Evolutionary conservation across 1,139 yeast species (phyloP).

Genomic region (Hyphopichia wangnamkhiaoensis): DNA sequence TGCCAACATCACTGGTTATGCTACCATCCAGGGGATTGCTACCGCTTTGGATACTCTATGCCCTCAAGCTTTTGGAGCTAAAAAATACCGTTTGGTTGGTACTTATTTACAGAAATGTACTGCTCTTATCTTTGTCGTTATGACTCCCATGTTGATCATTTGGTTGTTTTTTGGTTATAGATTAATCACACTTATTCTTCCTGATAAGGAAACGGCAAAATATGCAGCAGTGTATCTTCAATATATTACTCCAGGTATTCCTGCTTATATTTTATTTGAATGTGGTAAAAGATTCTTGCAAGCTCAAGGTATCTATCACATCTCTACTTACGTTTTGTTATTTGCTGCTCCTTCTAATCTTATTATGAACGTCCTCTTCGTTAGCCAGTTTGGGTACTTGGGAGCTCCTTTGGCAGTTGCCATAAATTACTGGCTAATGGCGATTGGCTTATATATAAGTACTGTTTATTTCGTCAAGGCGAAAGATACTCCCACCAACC

Average conservation of each 20-base stretch:
- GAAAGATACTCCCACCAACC: slow-evolving; percentile 41
- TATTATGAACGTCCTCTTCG: slow-evolving; percentile 48
- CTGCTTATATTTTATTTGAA: slow-evolving; percentile 55
- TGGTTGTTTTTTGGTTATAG: slow-evolving; percentile 52
- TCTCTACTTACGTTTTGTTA: slow-evolving; percentile 51
- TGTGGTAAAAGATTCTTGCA: slow-evolving; percentile 56
- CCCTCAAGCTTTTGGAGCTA: slow-evolving; percentile 64
- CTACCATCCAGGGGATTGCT: slow-evolving; percentile 59
- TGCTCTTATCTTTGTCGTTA: slow-evolving; percentile 49
- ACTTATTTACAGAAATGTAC: slow-evolving; percentile 55
- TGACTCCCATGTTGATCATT: slow-evolving; percentile 48
- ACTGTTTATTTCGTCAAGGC: slow-evolving; percentile 41
- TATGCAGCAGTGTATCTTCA: slow-evolving; percentile 54
- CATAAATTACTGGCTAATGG: slow-evolving; percentile 59
- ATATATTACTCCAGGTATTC: slow-evolving; percentile 54
- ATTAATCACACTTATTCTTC: slow-evolving; percentile 37
- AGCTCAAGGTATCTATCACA: slow-evolving; percentile 55
- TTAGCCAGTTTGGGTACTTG: slow-evolving; percentile 42
- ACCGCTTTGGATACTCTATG: slow-evolving; percentile 59
- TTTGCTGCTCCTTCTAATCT: slow-evolving; percentile 57
- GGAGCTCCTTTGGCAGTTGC: slow-evolving; percentile 65
- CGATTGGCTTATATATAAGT: slow-evolving; percentile 41
- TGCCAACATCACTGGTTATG: slow-evolving; percentile 59
- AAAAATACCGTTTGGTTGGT: slow-evolving; percentile 53
- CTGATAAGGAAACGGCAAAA: slow-evolving; percentile 51